Conservation (phyloP, 2,329 filamentous ascomycete species). For the Exophiala sp. region DNA sequence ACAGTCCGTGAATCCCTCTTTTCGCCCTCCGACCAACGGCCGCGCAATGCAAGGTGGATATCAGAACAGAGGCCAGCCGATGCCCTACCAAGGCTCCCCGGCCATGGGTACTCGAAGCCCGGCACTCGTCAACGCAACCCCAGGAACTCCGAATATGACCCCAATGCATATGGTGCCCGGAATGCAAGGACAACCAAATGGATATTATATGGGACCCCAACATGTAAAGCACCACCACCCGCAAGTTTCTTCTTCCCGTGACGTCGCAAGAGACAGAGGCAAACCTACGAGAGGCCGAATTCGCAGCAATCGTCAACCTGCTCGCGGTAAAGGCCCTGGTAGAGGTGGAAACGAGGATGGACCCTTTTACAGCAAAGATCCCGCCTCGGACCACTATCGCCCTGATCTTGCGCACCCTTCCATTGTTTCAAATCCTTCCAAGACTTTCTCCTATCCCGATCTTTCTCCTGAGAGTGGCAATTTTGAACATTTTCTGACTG, state of each 20-base stretch:
- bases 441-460: constrained; percentile 44
- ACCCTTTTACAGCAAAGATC: constrained; percentile 30
- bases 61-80: constrained; percentile 39
- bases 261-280: constrained; percentile 34
- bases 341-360: constrained; percentile 29
- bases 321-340: constrained; percentile 26
- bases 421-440: constrained; percentile 28
- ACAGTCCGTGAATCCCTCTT: constrained; percentile 45
- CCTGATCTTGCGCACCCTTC: constrained; percentile 25
- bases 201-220: constrained; percentile 54
- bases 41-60: constrained; percentile 46
- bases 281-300: constrained; percentile 25
- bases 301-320: constrained; percentile 27
- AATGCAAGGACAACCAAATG: constrained; percentile 53
- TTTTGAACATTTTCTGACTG: constrained; percentile 68
- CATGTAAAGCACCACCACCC: constrained; percentile 51
- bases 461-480: constrained; percentile 63
- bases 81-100: constrained; percentile 58
- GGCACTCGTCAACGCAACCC: constrained; percentile 59
- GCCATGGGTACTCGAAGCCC: constrained; percentile 60
- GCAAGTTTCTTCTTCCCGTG: constrained; percentile 35
- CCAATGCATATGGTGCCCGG: constrained; percentile 63
- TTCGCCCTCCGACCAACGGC: constrained; percentile 48
- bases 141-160: constrained; percentile 60
- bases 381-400: constrained; percentile 28